Evolutionary conservation across 371 early-diverging fungal species (phyloP).

Genomic region (Quaeritorhiza haematococci): DNA sequence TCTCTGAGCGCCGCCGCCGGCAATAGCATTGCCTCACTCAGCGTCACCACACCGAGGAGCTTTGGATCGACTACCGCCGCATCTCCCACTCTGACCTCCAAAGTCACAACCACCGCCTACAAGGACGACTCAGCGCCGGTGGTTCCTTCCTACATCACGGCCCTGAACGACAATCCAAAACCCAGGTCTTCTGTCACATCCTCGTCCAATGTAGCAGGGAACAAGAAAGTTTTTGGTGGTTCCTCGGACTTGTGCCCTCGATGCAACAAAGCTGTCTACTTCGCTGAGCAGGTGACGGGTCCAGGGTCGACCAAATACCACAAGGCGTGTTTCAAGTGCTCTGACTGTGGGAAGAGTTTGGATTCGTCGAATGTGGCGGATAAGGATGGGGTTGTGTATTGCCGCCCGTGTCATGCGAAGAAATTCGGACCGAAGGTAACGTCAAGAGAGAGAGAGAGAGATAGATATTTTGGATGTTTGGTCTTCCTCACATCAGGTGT

Average conservation of each 20-base stretch:
- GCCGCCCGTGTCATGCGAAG: conserved; percentile 35
- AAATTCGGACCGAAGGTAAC: conserved; percentile 44
- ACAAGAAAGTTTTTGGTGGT: conserved; percentile 9
- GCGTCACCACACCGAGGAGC: neutral
- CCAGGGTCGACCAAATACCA: conserved; percentile 40
- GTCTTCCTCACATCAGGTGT: neutral
- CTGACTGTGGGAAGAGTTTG: conserved; percentile 24
- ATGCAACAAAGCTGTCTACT: conserved; percentile 43
- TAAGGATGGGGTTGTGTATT: conserved; percentile 35
- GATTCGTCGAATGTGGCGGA: conserved; percentile 34
- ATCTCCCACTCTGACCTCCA: neutral
- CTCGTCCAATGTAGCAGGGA: neutral
- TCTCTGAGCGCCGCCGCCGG: neutral
- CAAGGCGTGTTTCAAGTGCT: conserved; percentile 40
- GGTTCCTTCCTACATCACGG: no score
- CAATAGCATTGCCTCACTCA: no score
- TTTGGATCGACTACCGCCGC: no score
- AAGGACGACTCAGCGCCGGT: no score
- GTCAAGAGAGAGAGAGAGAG: no score
- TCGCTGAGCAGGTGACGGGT: conserved; percentile 44
- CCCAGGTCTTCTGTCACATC: no score
- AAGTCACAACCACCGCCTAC: conserved; percentile 2
- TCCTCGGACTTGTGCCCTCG: conserved; percentile 25
- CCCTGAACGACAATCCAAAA: no score
- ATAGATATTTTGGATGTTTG: neutral